A percentile compares a stretch with the other conserved stretches of the same genome.
phyloP scores from a whole-genome alignment of 345 rosid genomes.

The Aquilaria sinensis region DNA sequence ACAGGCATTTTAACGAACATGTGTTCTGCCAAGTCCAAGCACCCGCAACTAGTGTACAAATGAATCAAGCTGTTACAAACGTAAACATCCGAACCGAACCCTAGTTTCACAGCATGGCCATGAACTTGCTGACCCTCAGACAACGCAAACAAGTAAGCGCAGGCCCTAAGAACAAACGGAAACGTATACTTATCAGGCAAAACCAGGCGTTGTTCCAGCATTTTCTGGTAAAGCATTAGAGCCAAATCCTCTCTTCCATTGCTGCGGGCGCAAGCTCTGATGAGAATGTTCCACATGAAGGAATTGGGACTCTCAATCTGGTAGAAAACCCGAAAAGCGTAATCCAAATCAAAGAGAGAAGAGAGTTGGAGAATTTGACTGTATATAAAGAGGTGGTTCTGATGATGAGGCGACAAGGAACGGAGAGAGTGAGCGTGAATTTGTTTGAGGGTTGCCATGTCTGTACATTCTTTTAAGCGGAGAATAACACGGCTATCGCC shows the following conservation, averaged over 20 bases:
- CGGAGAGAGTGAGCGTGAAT: constrained; percentile 74
- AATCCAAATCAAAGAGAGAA: constrained; percentile 38
- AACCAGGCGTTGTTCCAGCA: constrained; percentile 48
- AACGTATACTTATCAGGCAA: constrained; percentile 71
- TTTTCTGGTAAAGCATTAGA: constrained; percentile 29
- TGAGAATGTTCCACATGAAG: constrained; percentile 87
- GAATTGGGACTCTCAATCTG: constrained; percentile 43
- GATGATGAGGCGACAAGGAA: constrained; percentile 30
- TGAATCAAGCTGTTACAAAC: constrained; percentile 75
- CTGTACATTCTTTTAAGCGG: constrained; percentile 33
- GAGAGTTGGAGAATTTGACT: constrained; percentile 56
- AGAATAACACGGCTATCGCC: constrained; percentile 36
- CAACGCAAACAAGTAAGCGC: constrained; percentile 57
- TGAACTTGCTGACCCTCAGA: constrained; percentile 67
- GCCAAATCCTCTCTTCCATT: constrained; percentile 48
- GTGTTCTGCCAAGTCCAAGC: constrained; percentile 40
- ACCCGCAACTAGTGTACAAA: constrained; percentile 63
- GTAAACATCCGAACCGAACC: constrained; percentile 59
- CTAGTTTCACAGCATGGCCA: constrained; percentile 55
- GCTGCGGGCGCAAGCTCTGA: constrained; percentile 58
- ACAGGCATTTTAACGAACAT: constrained; percentile 61
- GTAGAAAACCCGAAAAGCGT: constrained; percentile 45
- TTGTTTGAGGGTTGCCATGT: constrained; percentile 59
- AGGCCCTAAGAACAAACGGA: constrained; percentile 79
- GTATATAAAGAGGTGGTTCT: constrained; percentile 40